phyloP scores from a whole-genome alignment of 2,329 filamentous ascomycete species.

The Botrytis elliptica region DNA sequence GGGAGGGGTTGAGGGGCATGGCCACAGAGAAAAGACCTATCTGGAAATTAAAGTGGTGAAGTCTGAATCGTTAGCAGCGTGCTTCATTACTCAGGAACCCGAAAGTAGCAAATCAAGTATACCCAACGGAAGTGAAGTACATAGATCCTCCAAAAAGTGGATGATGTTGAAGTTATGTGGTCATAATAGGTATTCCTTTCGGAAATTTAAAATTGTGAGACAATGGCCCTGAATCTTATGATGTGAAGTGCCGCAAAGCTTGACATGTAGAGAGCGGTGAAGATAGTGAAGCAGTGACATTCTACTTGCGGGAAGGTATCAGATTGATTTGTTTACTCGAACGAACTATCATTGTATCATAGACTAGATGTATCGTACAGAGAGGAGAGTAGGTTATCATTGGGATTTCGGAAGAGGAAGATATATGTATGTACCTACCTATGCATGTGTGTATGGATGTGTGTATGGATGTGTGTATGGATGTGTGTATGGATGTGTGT shows the following conservation, averaged over 20 bases:
- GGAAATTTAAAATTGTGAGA: constrained; percentile 6
- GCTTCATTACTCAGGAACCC: background rate
- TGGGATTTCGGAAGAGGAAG: background rate
- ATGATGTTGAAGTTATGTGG: constrained; percentile 13
- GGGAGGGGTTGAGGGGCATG: background rate
- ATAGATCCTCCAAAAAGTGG: background rate
- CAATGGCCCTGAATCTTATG: constrained; percentile 18
- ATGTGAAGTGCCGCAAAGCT: constrained; percentile 7
- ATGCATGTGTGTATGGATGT: background rate
- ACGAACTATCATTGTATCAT: background rate
- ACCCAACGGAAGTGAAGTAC: background rate
- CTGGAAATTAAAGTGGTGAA: constrained; percentile 15
- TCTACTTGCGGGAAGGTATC: background rate
- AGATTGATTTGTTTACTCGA: background rate
- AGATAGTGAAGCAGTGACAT: background rate
- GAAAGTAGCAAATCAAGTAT: constrained; percentile 8
- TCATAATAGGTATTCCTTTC: background rate
- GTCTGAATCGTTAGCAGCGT: background rate
- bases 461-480: rapidly evolving
- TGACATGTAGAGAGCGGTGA: constrained; percentile 16
- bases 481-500: background rate
- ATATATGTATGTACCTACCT: background rate
- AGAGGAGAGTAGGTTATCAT: background rate
- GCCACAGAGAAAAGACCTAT: background rate
- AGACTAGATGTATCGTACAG: background rate